These are phyloP conservation scores for Solanum dulcamara DNA, from an alignment of 257 asterid species.

Conservation along the genomic window DNA sequence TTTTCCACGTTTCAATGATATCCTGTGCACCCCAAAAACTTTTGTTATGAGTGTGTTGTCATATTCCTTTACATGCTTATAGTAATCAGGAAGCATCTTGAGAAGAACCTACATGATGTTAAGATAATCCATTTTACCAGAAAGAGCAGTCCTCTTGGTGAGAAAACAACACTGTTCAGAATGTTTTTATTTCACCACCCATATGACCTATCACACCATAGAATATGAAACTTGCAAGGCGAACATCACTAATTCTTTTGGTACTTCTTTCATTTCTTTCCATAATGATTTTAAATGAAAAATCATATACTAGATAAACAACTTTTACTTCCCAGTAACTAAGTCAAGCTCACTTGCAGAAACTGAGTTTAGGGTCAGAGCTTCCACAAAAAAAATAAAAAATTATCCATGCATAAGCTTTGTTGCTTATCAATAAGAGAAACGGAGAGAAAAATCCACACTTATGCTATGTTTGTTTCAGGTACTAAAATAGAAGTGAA, in stretches of 20 bases:
- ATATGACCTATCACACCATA: not conserved
- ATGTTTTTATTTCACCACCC: not conserved
- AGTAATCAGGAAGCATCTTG: conserved; percentile 83
- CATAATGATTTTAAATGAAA: not conserved
- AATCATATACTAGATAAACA: not conserved
- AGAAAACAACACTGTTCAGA: not conserved
- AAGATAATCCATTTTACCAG: not conserved
- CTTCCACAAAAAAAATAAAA: no score
- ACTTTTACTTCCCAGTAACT: not conserved
- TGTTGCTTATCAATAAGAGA: not conserved
- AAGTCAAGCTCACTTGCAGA: not conserved
- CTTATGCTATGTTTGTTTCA: not conserved
- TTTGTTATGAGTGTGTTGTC: conserved; percentile 95
- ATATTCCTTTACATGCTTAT: conserved; percentile 62
- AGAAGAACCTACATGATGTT: conserved; percentile 46
- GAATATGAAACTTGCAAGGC: not conserved
- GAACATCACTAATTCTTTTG: not conserved
- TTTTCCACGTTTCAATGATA: conserved; percentile 52
- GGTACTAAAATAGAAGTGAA: not conserved
- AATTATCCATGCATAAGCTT: no score
- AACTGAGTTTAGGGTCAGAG: not conserved
- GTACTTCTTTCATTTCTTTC: not conserved
- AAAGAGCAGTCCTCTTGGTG: not conserved
- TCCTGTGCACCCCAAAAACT: conserved; percentile 86
- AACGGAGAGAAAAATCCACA: not conserved